Percentiles rank a stretch among this genome's conserved stretches.
phyloP scores from a whole-genome alignment of 73 alveolate species.

The Paramecium biaurelia region DNA sequence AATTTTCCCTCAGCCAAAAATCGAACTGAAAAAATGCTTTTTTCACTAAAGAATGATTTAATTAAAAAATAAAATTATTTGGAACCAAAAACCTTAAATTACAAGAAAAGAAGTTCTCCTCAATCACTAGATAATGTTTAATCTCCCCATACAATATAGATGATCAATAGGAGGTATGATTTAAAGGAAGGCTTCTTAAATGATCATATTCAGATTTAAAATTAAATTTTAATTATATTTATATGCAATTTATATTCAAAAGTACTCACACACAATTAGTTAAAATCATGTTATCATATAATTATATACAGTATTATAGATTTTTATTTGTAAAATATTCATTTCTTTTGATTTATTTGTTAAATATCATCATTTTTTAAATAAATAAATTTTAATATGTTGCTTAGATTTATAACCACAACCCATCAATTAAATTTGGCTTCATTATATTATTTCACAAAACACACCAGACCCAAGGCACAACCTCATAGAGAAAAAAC shows the following conservation, averaged over 20 bases:
- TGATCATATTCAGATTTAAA: neutral
- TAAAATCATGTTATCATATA: too few species aligned
- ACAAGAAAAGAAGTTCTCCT: neutral
- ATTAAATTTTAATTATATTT: neutral
- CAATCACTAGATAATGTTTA: neutral
- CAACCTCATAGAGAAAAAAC: neutral
- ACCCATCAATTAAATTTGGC: neutral
- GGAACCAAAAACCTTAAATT: neutral
- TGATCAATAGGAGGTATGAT: neutral
- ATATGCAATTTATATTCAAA: neutral
- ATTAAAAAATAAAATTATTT: neutral
- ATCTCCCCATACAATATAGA: neutral
- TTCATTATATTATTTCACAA: neutral
- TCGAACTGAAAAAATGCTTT: neutral
- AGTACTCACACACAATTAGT: neutral
- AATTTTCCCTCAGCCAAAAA: neutral
- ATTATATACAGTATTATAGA: too few species aligned
- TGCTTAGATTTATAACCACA: neutral
- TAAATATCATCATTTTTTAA: neutral
- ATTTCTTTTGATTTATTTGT: neutral
- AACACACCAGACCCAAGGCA: slow-evolving; percentile 8
- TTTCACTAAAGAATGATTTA: neutral
- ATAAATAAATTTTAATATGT: neutral
- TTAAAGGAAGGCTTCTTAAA: neutral
- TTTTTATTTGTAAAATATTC: neutral